Conservation (phyloP, 306 rosid genomes). For the Hippophae rhamnoides region DNA sequence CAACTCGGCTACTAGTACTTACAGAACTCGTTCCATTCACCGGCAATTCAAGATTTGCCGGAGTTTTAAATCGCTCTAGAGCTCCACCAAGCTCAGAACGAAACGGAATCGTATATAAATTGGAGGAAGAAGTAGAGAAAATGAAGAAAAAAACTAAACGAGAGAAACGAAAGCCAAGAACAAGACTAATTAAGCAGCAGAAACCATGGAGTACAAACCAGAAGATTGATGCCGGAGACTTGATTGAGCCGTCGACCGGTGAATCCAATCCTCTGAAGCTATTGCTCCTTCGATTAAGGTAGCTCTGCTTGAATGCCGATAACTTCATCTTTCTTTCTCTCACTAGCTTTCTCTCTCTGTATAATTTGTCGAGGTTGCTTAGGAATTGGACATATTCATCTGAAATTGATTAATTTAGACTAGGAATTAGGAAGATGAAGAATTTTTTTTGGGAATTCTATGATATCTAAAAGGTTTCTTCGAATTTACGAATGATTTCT, state of each 20-base stretch:
- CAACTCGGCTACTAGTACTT: constrained; percentile 54
- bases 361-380: background rate
- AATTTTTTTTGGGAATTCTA: background rate
- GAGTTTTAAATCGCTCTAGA: constrained; percentile 25
- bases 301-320: constrained; percentile 82
- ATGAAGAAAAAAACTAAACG: constrained; percentile 86
- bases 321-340: constrained; percentile 55
- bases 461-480: constrained; percentile 43
- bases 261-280: constrained; percentile 78
- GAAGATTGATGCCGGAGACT: constrained; percentile 70
- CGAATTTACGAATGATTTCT: constrained; percentile 34
- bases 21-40: constrained; percentile 30
- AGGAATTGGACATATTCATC: background rate
- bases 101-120: constrained; percentile 58
- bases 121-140: constrained; percentile 57
- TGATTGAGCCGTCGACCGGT: constrained; percentile 47
- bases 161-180: constrained; percentile 92
- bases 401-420: constrained; percentile 2
- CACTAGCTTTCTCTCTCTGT: background rate
- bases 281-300: constrained; percentile 59
- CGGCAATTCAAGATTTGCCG: constrained; percentile 19
- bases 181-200: constrained; percentile 83
- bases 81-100: constrained; percentile 42
- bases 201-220: constrained; percentile 83
- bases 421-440: constrained; percentile 1